Percentiles rank a stretch among this genome's conserved stretches.
Conservation (phyloP, 2,329 filamentous ascomycete species). For the Alternaria gansuensis region DNA sequence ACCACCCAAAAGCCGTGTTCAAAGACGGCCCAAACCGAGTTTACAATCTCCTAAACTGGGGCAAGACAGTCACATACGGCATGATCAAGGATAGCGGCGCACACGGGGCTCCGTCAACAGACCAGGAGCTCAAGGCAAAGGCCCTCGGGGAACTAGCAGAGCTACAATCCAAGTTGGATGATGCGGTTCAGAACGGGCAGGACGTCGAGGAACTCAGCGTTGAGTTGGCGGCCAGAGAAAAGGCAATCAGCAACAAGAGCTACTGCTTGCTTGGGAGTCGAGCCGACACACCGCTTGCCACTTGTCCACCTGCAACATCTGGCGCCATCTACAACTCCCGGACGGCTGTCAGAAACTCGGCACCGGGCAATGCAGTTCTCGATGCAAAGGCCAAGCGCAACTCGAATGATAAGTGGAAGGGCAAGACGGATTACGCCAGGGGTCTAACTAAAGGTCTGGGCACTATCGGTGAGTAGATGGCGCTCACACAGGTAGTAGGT, state of each 20-base stretch:
- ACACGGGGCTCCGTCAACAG: neutral
- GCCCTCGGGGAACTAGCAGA: neutral
- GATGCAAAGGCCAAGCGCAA: constrained; percentile 1
- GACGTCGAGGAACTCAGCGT: neutral
- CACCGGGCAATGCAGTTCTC: neutral
- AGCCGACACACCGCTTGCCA: neutral
- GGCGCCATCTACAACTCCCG: neutral
- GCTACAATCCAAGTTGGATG: neutral
- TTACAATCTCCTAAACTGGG: constrained; percentile 6
- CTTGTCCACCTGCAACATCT: neutral
- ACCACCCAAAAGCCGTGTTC: constrained; percentile 4
- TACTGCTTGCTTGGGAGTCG: neutral
- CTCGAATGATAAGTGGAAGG: neutral
- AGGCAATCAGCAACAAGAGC: neutral
- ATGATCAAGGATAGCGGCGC: constrained; percentile 16
- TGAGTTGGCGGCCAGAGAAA: neutral
- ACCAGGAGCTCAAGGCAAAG: neutral
- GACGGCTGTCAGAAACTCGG: neutral
- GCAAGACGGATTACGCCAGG: neutral
- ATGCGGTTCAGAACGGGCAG: neutral
- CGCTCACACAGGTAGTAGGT: neutral
- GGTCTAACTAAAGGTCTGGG: neutral
- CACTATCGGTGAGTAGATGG: neutral
- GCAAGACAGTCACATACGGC: constrained; percentile 6
- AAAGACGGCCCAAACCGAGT: constrained; percentile 22